Evolutionary conservation across 1,139 yeast species (phyloP).

Genomic region (Candida buenavistaensis): DNA sequence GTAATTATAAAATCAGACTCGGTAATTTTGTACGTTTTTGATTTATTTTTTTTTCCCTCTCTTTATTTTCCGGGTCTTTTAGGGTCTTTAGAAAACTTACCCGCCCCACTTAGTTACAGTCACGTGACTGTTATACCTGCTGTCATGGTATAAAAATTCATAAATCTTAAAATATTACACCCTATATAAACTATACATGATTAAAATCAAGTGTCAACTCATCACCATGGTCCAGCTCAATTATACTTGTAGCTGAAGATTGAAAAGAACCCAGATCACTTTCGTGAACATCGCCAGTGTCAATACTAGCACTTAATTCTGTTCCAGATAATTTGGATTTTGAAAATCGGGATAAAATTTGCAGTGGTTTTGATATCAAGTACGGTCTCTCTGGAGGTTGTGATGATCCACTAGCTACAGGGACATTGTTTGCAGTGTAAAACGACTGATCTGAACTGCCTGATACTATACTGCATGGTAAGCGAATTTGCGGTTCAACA

Average conservation of each 20-base stretch:
- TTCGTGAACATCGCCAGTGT: constrained; percentile 15
- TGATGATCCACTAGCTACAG: constrained; percentile 4
- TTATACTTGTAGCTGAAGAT: constrained; percentile 7
- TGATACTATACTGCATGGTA: constrained; percentile 6
- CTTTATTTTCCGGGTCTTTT: no score
- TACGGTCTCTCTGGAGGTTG: constrained; percentile 8
- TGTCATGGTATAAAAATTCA: no score
- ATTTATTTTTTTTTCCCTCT: no score
- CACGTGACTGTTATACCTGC: no score
- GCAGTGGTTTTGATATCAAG: constrained; percentile 26
- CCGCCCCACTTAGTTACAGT: no score
- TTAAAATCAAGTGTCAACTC: constrained; percentile 11
- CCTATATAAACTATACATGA: no score
- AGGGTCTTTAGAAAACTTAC: no score
- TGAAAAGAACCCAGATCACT: constrained; percentile 8
- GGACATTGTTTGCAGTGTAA: constrained; percentile 8
- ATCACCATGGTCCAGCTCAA: constrained; percentile 8
- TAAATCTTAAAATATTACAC: no score
- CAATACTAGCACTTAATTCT: constrained; percentile 28
- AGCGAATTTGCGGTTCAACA: no score
- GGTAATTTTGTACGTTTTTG: no score
- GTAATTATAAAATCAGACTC: no score
- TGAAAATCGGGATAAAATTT: constrained; percentile 24
- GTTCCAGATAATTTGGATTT: constrained; percentile 1
- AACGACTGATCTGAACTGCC: constrained; percentile 6